A percentile compares a stretch with the other conserved stretches of the same genome.
phyloP scores from a whole-genome alignment of 495 filamentous ascomycete genomes.

The Gamarada debralockiae region DNA sequence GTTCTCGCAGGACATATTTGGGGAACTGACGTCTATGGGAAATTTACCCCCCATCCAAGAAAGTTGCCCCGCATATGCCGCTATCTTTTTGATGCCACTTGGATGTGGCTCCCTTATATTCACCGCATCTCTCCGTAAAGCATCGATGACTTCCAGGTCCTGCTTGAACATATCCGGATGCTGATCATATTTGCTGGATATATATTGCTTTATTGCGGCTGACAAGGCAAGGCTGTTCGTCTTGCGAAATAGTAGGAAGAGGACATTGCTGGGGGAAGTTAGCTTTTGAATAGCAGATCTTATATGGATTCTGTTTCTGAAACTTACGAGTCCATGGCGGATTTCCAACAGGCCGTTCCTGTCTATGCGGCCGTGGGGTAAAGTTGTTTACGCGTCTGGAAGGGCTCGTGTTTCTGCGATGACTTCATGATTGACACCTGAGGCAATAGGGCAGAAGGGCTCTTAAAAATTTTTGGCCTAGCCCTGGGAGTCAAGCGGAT shows the following conservation, averaged over 20 bases:
- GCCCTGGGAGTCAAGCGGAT: no score
- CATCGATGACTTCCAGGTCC: conserved; percentile 84
- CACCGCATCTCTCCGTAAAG: conserved; percentile 74
- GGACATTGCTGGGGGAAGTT: conserved; percentile 34
- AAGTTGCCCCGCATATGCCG: conserved; percentile 86
- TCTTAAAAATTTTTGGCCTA: no score
- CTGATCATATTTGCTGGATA: conserved; percentile 98
- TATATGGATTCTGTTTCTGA: not conserved
- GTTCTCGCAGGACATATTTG: not conserved
- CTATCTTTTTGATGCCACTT: conserved; percentile 84
- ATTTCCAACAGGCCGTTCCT: no score
- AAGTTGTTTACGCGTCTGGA: no score
- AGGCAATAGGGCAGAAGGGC: not conserved
- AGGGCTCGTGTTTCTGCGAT: no score
- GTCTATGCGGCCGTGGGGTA: no score
- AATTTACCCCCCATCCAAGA: conserved; percentile 96
- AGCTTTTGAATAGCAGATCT: not conserved
- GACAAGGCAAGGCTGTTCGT: conserved; percentile 74
- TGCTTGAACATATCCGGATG: conserved; percentile 95
- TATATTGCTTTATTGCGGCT: conserved; percentile 87
- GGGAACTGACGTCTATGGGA: conserved; percentile 78
- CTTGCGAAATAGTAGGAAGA: conserved; percentile 79
- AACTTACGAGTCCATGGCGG: not conserved
- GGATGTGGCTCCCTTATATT: conserved; percentile 84
- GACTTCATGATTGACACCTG: no score